These are phyloP conservation scores for Elongisporangium senticosum DNA, from an alignment of 352 stramenopile genomes.

Conservation along the genomic window DNA sequence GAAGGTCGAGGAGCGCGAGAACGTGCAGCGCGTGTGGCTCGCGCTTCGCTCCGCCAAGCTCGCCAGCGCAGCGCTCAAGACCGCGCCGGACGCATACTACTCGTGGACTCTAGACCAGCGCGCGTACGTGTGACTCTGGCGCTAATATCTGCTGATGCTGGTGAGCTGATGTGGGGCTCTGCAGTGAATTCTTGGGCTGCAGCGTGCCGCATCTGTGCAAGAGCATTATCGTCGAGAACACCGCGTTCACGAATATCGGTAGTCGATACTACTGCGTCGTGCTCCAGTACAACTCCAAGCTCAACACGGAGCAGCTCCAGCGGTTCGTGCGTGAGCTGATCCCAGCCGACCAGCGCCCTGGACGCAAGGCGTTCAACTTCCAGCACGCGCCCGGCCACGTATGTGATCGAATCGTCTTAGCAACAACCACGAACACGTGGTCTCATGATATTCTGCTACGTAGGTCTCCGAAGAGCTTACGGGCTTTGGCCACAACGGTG, in stretches of 20 bases:
- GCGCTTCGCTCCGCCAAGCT: conserved; percentile 41
- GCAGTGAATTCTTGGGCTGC: conserved; percentile 61
- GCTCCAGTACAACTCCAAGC: conserved; percentile 82
- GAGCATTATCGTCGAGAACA: conserved; percentile 88
- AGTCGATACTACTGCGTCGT: conserved; percentile 79
- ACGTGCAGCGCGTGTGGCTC: conserved; percentile 36
- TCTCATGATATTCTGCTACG: not conserved
- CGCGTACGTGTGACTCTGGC: conserved; percentile 22
- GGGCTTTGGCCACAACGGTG: conserved; percentile 82
- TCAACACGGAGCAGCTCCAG: conserved; percentile 78
- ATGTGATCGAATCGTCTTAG: not conserved
- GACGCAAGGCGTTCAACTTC: conserved; percentile 85
- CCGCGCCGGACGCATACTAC: conserved; percentile 68
- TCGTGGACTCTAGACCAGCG: conserved; percentile 58
- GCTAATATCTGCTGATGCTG: not conserved
- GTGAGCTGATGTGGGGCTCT: not conserved
- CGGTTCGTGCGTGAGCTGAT: conserved; percentile 71
- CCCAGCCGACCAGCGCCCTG: conserved; percentile 39
- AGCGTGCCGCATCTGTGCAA: conserved; percentile 77
- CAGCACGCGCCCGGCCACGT: conserved; percentile 71
- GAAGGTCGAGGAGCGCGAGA: conserved; percentile 41
- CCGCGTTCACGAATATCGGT: conserved; percentile 51
- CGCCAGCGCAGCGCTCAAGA: conserved; percentile 61
- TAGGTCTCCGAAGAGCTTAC: conserved; percentile 66
- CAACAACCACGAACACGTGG: not conserved